phyloP scores from a whole-genome alignment of 768 basidiomycete species.

The Mycena chlorophos region DNA sequence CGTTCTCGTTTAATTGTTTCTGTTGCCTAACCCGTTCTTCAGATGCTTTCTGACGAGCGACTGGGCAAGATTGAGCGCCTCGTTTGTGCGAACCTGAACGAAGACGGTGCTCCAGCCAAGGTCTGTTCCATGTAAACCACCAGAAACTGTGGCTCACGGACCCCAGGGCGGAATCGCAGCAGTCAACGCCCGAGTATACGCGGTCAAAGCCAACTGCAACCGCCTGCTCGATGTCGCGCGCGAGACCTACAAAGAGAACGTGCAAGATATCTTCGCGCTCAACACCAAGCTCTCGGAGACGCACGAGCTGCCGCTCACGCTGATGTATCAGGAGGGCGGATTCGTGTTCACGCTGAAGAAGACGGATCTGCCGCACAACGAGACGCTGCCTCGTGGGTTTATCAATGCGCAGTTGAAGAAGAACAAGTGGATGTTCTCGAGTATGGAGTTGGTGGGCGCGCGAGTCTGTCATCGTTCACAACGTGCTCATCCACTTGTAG shows the following conservation, averaged over 20 bases:
- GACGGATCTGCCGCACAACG: slow-evolving; percentile 53
- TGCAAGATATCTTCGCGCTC: slow-evolving; percentile 80
- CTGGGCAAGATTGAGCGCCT: slow-evolving; percentile 60
- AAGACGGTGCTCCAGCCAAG: slow-evolving; percentile 61
- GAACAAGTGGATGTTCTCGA: slow-evolving; percentile 74
- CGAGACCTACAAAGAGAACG: slow-evolving; percentile 92
- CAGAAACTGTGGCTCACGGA: slow-evolving; percentile 1
- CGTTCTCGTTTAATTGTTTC: not conserved
- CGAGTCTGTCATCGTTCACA: no score
- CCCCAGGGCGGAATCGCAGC: slow-evolving; percentile 67
- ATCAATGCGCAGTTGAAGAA: slow-evolving; percentile 66
- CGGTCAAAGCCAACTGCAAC: slow-evolving; percentile 82
- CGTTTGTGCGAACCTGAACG: slow-evolving; percentile 69
- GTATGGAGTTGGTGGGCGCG: slow-evolving; percentile 70
- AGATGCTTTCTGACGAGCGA: slow-evolving; percentile 79
- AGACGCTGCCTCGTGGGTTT: slow-evolving; percentile 65
- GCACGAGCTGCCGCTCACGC: slow-evolving; percentile 62
- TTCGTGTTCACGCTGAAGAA: slow-evolving; percentile 77
- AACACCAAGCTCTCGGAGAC: slow-evolving; percentile 58
- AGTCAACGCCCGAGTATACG: slow-evolving; percentile 83
- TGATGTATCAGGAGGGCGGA: slow-evolving; percentile 71
- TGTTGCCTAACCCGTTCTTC: not conserved
- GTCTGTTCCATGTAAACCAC: slow-evolving; percentile 33
- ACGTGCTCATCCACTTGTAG: slow-evolving; percentile 46
- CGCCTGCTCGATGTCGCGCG: slow-evolving; percentile 90